phyloP scores from a whole-genome alignment of 2,329 filamentous ascomycete species.

The Penicillium verrucosum region DNA sequence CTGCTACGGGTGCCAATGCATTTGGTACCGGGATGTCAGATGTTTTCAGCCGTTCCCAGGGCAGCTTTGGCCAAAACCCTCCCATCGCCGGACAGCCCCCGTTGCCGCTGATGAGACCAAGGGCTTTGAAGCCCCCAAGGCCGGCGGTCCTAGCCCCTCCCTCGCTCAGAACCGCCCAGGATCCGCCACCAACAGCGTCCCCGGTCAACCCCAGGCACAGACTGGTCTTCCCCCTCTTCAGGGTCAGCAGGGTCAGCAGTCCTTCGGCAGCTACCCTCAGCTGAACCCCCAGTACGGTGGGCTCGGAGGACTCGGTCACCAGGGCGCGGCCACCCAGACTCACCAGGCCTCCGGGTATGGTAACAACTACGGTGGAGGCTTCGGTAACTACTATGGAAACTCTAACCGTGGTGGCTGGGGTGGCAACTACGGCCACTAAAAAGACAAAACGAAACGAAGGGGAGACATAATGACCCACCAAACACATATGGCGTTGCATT shows the following conservation, averaged over 20 bases:
- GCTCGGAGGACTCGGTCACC: conserved; percentile 43
- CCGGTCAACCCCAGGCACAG: conserved; percentile 50
- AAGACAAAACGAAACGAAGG: conserved; percentile 12
- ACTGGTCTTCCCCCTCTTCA: conserved; percentile 54
- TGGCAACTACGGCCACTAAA: conserved; percentile 48
- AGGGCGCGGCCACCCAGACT: conserved; percentile 39
- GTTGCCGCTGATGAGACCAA: conserved; percentile 55
- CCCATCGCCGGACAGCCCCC: conserved; percentile 50
- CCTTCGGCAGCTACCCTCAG: conserved; percentile 56
- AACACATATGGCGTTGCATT: conserved; percentile 32
- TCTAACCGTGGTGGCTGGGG: conserved; percentile 46
- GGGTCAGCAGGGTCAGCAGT: conserved; percentile 53
- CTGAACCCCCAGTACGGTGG: conserved; percentile 54
- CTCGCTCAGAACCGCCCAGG: conserved; percentile 62
- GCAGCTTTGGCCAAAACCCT: conserved; percentile 56
- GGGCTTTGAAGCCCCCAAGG: conserved; percentile 56
- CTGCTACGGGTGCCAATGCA: conserved; percentile 48
- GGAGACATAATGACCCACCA: conserved; percentile 22
- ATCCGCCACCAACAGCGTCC: conserved; percentile 59
- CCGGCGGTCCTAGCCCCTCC: conserved; percentile 58
- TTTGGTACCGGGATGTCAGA: conserved; percentile 55
- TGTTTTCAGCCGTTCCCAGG: conserved; percentile 57
- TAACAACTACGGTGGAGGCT: conserved; percentile 42
- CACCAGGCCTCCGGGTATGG: conserved; percentile 43
- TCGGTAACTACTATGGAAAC: conserved; percentile 45